Conservation (phyloP, 192 early-diverging fungal species). For the Backusella westeae region DNA sequence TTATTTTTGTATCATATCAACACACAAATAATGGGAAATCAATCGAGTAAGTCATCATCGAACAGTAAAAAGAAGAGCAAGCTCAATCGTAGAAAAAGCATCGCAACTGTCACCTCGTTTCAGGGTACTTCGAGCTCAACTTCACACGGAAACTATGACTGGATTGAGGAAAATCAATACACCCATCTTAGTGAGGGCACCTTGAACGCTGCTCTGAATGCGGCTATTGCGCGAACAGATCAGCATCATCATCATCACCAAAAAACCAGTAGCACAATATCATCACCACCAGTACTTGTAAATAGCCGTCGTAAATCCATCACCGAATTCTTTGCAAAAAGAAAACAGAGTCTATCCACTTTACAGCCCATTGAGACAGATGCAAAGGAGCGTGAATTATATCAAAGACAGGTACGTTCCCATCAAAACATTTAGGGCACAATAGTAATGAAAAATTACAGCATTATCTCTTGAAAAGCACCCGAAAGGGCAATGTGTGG, state of each 20-base stretch:
- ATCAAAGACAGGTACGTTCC: conserved; percentile 23
- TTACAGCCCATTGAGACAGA: conserved; percentile 17
- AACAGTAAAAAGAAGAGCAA: conserved; percentile 24
- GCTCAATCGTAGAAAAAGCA: conserved; percentile 5
- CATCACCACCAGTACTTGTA: background rate
- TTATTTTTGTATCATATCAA: background rate
- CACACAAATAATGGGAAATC: conserved; percentile 32
- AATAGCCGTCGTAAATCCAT: conserved; percentile 27
- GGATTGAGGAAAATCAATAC: conserved; percentile 14
- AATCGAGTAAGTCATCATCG: conserved; percentile 29
- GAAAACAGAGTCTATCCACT: conserved; percentile 26
- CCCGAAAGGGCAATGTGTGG: conserved; percentile 29
- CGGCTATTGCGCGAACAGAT: background rate
- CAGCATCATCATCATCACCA: background rate
- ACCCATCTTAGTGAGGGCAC: background rate
- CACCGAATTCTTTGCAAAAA: conserved; percentile 29
- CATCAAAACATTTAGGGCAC: background rate
- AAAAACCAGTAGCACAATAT: background rate
- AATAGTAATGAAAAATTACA: background rate
- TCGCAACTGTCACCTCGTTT: conserved; percentile 9
- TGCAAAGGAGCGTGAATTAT: conserved; percentile 28
- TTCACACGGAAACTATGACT: conserved; percentile 30
- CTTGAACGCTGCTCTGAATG: conserved; percentile 7
- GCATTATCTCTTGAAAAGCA: conserved; percentile 39
- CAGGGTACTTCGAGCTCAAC: conserved; percentile 4